Evolutionary conservation across 768 basidiomycete genomes (phyloP), one percentile per base, ranked within the genome.

Genomic region (Serendipita sp.): DNA sequence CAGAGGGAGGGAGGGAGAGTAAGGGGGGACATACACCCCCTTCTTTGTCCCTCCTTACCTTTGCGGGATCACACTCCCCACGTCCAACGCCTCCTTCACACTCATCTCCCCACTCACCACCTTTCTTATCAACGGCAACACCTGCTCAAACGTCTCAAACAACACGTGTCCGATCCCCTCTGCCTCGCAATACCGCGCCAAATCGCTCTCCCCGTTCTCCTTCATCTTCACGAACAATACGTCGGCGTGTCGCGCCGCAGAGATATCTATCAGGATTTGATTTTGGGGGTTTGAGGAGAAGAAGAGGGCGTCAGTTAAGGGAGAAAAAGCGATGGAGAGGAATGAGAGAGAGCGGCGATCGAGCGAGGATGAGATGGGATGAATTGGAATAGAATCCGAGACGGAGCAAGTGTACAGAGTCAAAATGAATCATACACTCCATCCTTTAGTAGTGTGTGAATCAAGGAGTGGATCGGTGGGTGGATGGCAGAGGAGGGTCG

Each of bases 161-260:
- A 87, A 73, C 34, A 90, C 76, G 70, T 93, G 90, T 64, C 79
- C 79, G 67, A 98, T 93, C 11, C 80, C 78, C 66, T 91, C 82
- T 64, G 82, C 77, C 60, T 75, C 79, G 76, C 94, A 97, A 73
- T 90, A 95, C 14, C 78, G 77, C 62, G 85, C 83, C 11, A 99
- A 77, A 70, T 97, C 93, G 69, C 94, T 96, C 67, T 88, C 88
- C 34, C 84, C 85, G 63, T 81, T 81, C 1, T 72, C 69, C 66
- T 88, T 90, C 65, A 79, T 77, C 73, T 97, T 98, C 65, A 94
- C 92, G 70, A 98, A 97, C n/a, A 99, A 79, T 20, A 93, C 75
- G 72, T 98, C 93, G 17, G 96, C 92, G 68, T 94, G 89, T 63
- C 77, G 78, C 0, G 96, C 96, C 2, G 96, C 95, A 7, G 90